A percentile compares a stretch with the other conserved stretches of the same genome.
Evolutionary conservation across 2,329 filamentous ascomycete species (phyloP).

Genomic region (Balansia obtecta): DNA sequence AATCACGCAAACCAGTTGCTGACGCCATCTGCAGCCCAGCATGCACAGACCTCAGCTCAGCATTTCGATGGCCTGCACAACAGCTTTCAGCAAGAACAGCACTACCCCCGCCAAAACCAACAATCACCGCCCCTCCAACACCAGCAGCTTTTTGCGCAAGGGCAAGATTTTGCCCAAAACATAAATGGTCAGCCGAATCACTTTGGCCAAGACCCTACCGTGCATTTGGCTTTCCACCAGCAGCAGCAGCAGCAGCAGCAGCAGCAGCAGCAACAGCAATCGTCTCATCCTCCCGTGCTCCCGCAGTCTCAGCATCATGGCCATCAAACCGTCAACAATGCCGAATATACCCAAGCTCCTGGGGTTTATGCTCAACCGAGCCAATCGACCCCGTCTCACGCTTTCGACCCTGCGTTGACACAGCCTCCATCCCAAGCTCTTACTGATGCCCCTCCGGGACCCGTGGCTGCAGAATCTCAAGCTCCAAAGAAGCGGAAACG

Average conservation of each 20-base stretch:
- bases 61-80: constrained; percentile 17
- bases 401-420: background rate
- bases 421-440: constrained; percentile 1
- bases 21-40: constrained; percentile 18
- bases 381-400: constrained; percentile 9
- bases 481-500: constrained; percentile 27
- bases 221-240: constrained; percentile 8
- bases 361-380: constrained; percentile 1
- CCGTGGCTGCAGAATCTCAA: constrained; percentile 14
- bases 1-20: constrained; percentile 20
- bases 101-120: constrained; percentile 16
- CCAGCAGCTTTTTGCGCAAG: constrained; percentile 4
- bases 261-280: constrained; percentile 7
- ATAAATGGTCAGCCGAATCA: constrained; percentile 4
- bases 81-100: constrained; percentile 15
- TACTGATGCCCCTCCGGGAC: background rate
- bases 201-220: constrained; percentile 4
- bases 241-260: constrained; percentile 12
- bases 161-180: constrained; percentile 4
- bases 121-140: constrained; percentile 13
- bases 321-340: constrained; percentile 12
- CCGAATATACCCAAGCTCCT: constrained; percentile 4
- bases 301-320: constrained; percentile 16
- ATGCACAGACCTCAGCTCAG: constrained; percentile 22
- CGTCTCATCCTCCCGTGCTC: constrained; percentile 6